These are phyloP conservation scores for Aspergillus thermomutatus DNA, from an alignment of 2,329 filamentous ascomycete species.

Conservation along the genomic window DNA sequence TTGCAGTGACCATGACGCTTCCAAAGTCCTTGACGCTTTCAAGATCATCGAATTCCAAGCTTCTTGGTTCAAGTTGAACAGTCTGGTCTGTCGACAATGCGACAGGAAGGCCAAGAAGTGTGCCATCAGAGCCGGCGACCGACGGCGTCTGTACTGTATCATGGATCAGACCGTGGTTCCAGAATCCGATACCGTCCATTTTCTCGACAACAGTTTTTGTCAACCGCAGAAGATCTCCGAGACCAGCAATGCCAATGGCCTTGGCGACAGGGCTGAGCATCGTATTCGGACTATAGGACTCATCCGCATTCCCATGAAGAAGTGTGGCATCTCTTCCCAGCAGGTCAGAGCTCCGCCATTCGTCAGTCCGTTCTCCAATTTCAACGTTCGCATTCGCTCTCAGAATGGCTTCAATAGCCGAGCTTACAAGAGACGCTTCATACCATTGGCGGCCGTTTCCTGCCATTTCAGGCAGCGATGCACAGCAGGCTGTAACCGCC, in stretches of 20 bases:
- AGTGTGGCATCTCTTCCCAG: slow-evolving; percentile 24
- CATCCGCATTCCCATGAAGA: slow-evolving; percentile 5
- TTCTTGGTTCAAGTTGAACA: slow-evolving; percentile 2
- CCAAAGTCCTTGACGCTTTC: slow-evolving; percentile 21
- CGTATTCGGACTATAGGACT: background rate
- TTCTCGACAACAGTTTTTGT: slow-evolving; percentile 33
- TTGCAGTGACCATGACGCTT: slow-evolving; percentile 6
- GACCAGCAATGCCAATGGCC: slow-evolving; percentile 23
- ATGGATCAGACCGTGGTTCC: slow-evolving; percentile 17
- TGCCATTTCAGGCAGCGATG: slow-evolving; percentile 26
- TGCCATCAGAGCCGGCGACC: background rate
- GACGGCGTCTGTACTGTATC: background rate
- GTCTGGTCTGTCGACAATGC: background rate
- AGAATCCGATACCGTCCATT: slow-evolving; percentile 37
- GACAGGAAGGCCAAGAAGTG: background rate
- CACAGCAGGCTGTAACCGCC: slow-evolving; percentile 27
- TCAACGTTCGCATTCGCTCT: slow-evolving; percentile 30
- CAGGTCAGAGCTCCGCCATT: slow-evolving; percentile 29
- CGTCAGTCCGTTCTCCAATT: slow-evolving; percentile 31
- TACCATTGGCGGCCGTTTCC: slow-evolving; percentile 35
- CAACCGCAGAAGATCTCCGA: slow-evolving; percentile 28
- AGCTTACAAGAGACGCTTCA: slow-evolving; percentile 37
- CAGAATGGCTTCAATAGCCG: slow-evolving; percentile 32
- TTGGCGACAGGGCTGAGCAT: slow-evolving; percentile 16
- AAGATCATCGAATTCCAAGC: slow-evolving; percentile 14